Base-by-base conservation (phyloP, 495 filamentous ascomycete genomes). In the Neohortaea acidophila region DNA sequence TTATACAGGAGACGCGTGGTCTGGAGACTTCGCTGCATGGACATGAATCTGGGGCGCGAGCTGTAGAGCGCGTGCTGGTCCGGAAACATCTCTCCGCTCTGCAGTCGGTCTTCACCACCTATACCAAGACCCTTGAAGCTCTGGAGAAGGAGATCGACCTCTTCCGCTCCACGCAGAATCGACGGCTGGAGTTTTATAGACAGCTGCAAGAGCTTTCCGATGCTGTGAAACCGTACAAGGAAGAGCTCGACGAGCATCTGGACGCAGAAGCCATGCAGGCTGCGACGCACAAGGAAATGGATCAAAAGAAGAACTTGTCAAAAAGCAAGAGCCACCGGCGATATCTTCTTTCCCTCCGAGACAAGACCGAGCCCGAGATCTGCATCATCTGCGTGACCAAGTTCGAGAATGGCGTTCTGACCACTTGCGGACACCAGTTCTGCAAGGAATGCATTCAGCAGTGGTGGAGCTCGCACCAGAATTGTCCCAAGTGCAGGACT, bases 181-280 rank as follows among this genome's bases (percentile, higher is more conserved):
- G 73, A 33, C 73, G 87, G 10, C 59, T 92, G 4, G 83, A 87
- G 26, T 94, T 79, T 44, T 94, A 94, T 55, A 72, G 78, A 0
- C 87, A 94, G 48, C 61, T 97, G 14, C 87, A 94, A 52, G 67
- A 71, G 13, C 72, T 94, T 23, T 94, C 87, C 0, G 85, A 94
- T 57, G 84, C 69, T 17, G 82, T 94, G 0, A 70, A 68, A 7
- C 77, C 79, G 6, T 78, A 78, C 29, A 75, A 82, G 44, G 66
- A 72, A 27, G 64, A 72, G 33, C 60, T 62, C 38, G 59, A 65
- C 22, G 61, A 63, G 3, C 54, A 59, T 33, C 57, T 67, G 9
- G 52, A 69, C 49, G 56, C 56, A 24, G 55, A 44, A 31, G 49
- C 44, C 15, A 51, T 64, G 9, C 21, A 51, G 7, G 19, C 6